Conservation (phyloP, 345 rosid genomes). For the Citropsis articulata region DNA sequence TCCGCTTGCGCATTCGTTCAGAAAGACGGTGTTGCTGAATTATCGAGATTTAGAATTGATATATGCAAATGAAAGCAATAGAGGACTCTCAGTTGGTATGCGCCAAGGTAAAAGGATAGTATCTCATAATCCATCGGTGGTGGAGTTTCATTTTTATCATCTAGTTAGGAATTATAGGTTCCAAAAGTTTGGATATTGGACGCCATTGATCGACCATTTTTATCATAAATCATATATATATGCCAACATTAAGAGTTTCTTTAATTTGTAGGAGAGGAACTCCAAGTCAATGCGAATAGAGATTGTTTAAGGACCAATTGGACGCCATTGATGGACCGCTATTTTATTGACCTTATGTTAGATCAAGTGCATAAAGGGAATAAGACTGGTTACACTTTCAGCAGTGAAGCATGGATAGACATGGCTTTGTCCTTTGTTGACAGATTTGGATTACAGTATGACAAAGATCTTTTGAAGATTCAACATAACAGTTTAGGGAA, state of each 20-base stretch:
- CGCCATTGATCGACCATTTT: too few relatives aligned
- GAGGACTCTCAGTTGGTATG: slow-evolving; percentile 18
- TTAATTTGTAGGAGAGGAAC: slow-evolving; percentile 30
- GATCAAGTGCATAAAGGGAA: slow-evolving; percentile 34
- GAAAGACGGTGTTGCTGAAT: slow-evolving; percentile 33
- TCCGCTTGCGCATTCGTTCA: slow-evolving; percentile 36
- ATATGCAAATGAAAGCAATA: slow-evolving; percentile 31
- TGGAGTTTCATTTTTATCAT: slow-evolving; percentile 11
- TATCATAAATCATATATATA: too few relatives aligned
- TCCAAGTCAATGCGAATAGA: slow-evolving; percentile 18
- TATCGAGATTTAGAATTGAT: slow-evolving; percentile 41
- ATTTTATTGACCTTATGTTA: slow-evolving; percentile 49
- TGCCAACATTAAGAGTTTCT: not conserved
- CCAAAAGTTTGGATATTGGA: not conserved
- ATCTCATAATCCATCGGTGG: slow-evolving; percentile 17
- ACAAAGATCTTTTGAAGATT: slow-evolving; percentile 33
- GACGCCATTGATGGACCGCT: slow-evolving; percentile 51
- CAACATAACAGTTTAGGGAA: slow-evolving; percentile 31
- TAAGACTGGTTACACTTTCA: slow-evolving; percentile 21
- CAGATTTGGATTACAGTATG: slow-evolving; percentile 36
- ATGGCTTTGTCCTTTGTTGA: slow-evolving; percentile 40
- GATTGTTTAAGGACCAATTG: slow-evolving; percentile 27
- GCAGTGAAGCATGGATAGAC: slow-evolving; percentile 39
- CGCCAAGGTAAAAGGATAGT: slow-evolving; percentile 15
- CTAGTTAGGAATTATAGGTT: not conserved